phyloP scores from a whole-genome alignment of 2,329 filamentous ascomycete genomes.

The Tolypocladium amazonense region DNA sequence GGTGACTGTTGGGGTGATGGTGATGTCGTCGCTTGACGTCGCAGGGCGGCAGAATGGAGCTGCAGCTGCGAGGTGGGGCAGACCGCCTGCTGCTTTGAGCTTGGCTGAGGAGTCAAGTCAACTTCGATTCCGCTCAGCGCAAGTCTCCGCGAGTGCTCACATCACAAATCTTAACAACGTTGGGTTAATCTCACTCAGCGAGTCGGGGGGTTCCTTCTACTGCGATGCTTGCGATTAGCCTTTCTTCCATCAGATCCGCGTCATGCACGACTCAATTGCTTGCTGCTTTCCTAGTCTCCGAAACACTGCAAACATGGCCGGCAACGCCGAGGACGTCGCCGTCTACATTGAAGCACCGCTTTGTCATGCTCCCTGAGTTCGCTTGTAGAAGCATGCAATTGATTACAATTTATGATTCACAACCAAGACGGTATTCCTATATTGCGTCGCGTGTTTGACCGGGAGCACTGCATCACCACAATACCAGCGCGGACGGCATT shows the following conservation, averaged over 20 bases:
- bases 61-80: not conserved
- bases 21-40: slow-evolving; percentile 6
- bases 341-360: not conserved
- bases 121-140: too few relatives aligned
- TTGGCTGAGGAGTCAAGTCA: too few relatives aligned
- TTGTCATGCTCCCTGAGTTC: not conserved
- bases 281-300: not conserved
- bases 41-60: slow-evolving; percentile 14
- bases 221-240: not conserved
- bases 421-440: not conserved
- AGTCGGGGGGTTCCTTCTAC: too few relatives aligned
- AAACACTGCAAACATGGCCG: not conserved
- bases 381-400: too few relatives aligned
- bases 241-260: not conserved
- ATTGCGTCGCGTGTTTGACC: not conserved
- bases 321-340: not conserved
- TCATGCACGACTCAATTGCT: not conserved
- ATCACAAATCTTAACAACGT: not conserved
- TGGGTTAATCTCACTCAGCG: not conserved
- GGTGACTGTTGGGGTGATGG: slow-evolving; percentile 2
- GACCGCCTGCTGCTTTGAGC: slow-evolving; percentile 14
- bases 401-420: not conserved
- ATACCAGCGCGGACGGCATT: not conserved
- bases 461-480: not conserved
- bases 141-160: not conserved